A percentile compares a stretch with the other conserved stretches of the same genome.
phyloP scores from a whole-genome alignment of 352 stramenopile genomes.

The Phytophthora tubulina region DNA sequence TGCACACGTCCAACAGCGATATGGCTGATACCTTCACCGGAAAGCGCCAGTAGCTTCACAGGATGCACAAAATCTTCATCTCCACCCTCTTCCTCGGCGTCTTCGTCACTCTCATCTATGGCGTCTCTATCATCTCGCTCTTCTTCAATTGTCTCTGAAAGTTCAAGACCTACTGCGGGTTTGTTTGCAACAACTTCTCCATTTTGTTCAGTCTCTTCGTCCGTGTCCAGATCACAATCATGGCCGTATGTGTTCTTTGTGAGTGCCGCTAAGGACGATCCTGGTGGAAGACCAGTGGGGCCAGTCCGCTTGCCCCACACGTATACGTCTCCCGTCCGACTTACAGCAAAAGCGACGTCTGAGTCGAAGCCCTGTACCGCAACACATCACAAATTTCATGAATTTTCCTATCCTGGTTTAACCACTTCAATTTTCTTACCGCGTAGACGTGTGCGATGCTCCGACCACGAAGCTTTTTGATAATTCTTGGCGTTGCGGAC shows the following conservation, averaged over 20 bases:
- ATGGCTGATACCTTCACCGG: constrained; percentile 70
- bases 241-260: constrained; percentile 54
- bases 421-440: constrained; percentile 36
- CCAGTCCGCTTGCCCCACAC: constrained; percentile 81
- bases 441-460: constrained; percentile 81
- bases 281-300: constrained; percentile 59
- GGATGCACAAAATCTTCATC: constrained; percentile 79
- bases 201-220: constrained; percentile 42
- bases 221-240: constrained; percentile 62
- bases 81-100: constrained; percentile 44
- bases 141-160: constrained; percentile 27
- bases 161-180: constrained; percentile 1
- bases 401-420: not conserved
- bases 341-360: constrained; percentile 79
- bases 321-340: constrained; percentile 75
- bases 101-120: constrained; percentile 24
- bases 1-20: constrained; percentile 84
- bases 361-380: constrained; percentile 78
- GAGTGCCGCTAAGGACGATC: constrained; percentile 43
- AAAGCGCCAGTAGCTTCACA: constrained; percentile 70
- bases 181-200: not conserved
- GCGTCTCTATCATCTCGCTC: constrained; percentile 33
- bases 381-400: not conserved
- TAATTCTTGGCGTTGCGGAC: constrained; percentile 60
- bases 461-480: constrained; percentile 74